Conservation (phyloP, 768 basidiomycete genomes). For the Leccinum barrowsii region DNA sequence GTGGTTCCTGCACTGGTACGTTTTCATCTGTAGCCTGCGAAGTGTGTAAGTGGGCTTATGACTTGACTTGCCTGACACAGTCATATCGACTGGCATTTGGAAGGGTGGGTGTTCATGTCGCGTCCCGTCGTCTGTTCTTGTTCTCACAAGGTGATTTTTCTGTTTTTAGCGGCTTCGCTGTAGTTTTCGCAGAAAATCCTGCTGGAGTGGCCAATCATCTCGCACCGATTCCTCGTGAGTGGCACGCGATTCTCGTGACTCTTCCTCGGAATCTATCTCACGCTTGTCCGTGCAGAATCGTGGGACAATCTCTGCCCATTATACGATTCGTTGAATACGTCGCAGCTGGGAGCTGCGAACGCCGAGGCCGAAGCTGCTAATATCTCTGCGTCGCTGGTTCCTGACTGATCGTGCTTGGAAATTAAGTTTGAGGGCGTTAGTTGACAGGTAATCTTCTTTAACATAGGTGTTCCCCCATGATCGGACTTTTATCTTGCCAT, state of each 20-base stretch:
- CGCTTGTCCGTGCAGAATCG: conserved; percentile 10
- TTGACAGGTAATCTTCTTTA: neutral
- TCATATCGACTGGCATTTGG: conserved; percentile 30
- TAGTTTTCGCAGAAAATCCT: conserved; percentile 27
- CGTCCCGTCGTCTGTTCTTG: neutral
- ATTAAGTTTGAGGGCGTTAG: neutral
- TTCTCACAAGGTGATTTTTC: neutral
- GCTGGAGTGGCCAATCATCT: conserved; percentile 13
- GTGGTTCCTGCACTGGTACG: conserved; percentile 36
- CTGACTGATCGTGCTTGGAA: conserved; percentile 1
- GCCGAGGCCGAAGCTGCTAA: conserved; percentile 18
- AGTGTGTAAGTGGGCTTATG: neutral
- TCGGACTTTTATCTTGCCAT: neutral
- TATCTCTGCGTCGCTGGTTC: conserved; percentile 15
- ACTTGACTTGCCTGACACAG: conserved; percentile 6
- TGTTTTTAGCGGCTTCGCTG: conserved; percentile 21
- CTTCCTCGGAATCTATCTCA: neutral
- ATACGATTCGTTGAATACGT: conserved; percentile 14
- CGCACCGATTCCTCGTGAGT: conserved; percentile 15
- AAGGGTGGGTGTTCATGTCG: conserved; percentile 13
- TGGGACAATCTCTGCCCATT: conserved; percentile 27
- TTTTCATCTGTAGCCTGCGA: neutral
- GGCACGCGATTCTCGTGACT: neutral
- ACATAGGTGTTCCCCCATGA: neutral
- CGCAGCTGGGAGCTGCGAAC: conserved; percentile 22